These are phyloP conservation scores for Penicillium soppii DNA, from an alignment of 495 filamentous ascomycete species.

Conservation along the genomic window DNA sequence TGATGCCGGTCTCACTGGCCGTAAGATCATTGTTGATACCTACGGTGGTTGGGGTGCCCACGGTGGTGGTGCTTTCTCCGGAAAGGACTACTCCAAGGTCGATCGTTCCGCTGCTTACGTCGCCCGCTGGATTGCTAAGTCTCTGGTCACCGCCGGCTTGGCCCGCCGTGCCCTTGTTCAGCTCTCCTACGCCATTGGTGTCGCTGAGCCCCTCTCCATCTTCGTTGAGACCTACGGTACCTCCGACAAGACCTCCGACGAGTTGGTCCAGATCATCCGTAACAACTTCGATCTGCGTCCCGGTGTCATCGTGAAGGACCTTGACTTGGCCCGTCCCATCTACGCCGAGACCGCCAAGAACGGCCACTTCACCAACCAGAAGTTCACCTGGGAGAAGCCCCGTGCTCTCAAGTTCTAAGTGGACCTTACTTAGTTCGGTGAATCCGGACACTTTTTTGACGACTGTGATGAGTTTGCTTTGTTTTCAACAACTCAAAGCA, in stretches of 20 bases:
- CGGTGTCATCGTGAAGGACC: slow-evolving; percentile 97
- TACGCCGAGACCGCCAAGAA: slow-evolving; percentile 99
- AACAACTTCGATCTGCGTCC: slow-evolving; percentile 96
- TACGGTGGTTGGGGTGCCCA: slow-evolving; percentile 99
- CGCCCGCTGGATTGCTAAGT: slow-evolving; percentile 98
- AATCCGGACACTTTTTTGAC: slow-evolving; percentile 34
- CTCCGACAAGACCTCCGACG: slow-evolving; percentile 77
- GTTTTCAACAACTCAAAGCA: slow-evolving; percentile 64
- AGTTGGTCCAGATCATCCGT: slow-evolving; percentile 90
- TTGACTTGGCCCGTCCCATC: slow-evolving; percentile 92
- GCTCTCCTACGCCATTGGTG: slow-evolving; percentile 98
- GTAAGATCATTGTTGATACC: slow-evolving; percentile 99
- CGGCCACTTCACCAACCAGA: slow-evolving; percentile 99
- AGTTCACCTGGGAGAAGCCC: slow-evolving; percentile 97
- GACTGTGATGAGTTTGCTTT: slow-evolving; percentile 57
- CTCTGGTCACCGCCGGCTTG: slow-evolving; percentile 82
- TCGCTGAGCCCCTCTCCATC: slow-evolving; percentile 90
- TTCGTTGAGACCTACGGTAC: slow-evolving; percentile 65
- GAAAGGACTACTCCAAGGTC: slow-evolving; percentile 99
- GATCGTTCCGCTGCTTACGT: slow-evolving; percentile 97
- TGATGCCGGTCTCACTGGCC: slow-evolving; percentile 97
- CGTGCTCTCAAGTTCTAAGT: slow-evolving; percentile 86
- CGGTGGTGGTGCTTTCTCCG: slow-evolving; percentile 99
- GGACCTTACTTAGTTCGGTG: slow-evolving; percentile 17
- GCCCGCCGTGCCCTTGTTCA: slow-evolving; percentile 91